Percentiles rank a stretch among this genome's conserved stretches.
Conservation (phyloP, 1,284 basidiomycete species). For the Boletellus deceptivus region DNA sequence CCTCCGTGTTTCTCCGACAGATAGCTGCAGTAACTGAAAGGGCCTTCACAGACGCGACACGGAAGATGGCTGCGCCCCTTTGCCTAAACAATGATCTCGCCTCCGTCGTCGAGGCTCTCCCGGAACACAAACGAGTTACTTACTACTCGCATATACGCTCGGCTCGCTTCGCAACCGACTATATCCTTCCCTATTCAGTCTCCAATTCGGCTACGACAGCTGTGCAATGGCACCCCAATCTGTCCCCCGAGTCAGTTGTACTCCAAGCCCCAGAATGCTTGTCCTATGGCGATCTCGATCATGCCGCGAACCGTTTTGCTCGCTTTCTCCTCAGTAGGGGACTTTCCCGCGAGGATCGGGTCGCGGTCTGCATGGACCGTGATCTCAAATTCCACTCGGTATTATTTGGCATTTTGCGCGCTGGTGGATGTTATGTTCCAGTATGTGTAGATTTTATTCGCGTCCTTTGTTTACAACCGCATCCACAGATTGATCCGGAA, state of each 20-base stretch:
- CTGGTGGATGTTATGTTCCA: conserved; percentile 55
- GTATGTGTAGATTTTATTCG: conserved; percentile 36
- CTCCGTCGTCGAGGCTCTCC: conserved; percentile 35
- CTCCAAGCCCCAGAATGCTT: conserved; percentile 19
- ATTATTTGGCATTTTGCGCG: conserved; percentile 48
- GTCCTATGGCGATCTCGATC: conserved; percentile 42
- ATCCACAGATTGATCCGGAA: conserved; percentile 49
- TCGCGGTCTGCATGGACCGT: conserved; percentile 50
- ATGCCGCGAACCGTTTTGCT: conserved; percentile 41
- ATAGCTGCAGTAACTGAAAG: conserved; percentile 20
- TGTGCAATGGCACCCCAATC: conserved; percentile 41
- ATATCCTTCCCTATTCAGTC: conserved; percentile 33
- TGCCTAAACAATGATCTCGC: conserved; percentile 32
- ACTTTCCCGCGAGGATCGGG: conserved; percentile 41
- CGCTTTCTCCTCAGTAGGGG: conserved; percentile 43
- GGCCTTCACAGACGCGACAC: conserved; percentile 4
- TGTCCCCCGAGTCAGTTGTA: conserved; percentile 23
- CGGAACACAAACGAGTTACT: conserved; percentile 22
- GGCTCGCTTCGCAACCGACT: conserved; percentile 38
- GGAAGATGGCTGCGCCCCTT: conserved; percentile 24
- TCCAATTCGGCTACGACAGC: conserved; percentile 35
- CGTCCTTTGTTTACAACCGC: conserved; percentile 2
- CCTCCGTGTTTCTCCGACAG: conserved; percentile 29
- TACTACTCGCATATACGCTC: conserved; percentile 31
- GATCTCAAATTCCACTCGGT: conserved; percentile 45